Evolutionary conservation across 257 asterid species (phyloP).

Genomic region (Cordia subcordata): DNA sequence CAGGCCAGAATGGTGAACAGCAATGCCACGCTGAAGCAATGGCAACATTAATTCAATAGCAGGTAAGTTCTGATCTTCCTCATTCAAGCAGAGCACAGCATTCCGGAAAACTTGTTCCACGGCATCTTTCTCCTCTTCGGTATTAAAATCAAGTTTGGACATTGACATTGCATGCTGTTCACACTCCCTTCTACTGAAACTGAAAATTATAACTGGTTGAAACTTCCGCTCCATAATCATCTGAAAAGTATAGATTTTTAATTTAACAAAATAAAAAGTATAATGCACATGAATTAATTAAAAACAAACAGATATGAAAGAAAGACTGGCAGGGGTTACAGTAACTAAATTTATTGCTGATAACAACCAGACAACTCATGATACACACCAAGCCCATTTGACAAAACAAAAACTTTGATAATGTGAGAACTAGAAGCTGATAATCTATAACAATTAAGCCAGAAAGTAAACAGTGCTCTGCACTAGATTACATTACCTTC

Average conservation of each 20-base stretch:
- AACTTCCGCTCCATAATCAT: slow-evolving; percentile 97
- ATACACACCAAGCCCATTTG: too few species aligned
- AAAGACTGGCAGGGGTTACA: neutral
- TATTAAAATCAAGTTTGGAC: slow-evolving; percentile 92
- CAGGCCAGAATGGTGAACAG: slow-evolving; percentile 98
- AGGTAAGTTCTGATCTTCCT: slow-evolving; percentile 95
- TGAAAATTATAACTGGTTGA: slow-evolving; percentile 94
- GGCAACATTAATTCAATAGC: slow-evolving; percentile 95
- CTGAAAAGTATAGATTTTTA: slow-evolving; percentile 38
- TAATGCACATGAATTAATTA: neutral
- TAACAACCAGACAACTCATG: too few species aligned
- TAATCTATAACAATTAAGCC: neutral
- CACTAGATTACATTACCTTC: slow-evolving; percentile 45
- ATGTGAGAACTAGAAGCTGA: neutral
- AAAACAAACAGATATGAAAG: neutral
- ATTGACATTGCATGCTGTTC: slow-evolving; percentile 99
- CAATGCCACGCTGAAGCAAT: slow-evolving; percentile 92
- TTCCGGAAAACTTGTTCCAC: slow-evolving; percentile 84
- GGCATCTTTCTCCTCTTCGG: slow-evolving; percentile 72
- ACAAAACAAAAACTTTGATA: neutral
- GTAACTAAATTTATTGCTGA: neutral
- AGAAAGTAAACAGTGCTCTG: slow-evolving; percentile 2
- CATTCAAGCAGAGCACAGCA: slow-evolving; percentile 77
- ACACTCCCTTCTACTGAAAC: slow-evolving; percentile 98
- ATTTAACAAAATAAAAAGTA: neutral